A percentile compares a stretch with the other conserved stretches of the same genome.
phyloP scores from a whole-genome alignment of 2,329 filamentous ascomycete genomes.

The Claviceps humidiphila region DNA sequence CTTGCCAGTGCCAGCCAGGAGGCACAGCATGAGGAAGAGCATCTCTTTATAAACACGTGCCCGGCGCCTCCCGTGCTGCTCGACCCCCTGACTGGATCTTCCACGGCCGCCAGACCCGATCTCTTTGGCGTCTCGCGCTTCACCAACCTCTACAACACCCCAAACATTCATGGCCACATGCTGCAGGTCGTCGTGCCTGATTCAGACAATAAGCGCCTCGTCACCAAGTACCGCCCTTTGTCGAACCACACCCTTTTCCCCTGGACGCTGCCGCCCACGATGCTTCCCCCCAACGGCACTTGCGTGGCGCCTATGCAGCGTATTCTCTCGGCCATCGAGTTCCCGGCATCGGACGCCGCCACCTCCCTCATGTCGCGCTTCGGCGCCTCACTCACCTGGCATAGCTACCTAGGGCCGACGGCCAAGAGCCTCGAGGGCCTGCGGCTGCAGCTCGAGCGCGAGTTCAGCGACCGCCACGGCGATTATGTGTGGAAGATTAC shows the following conservation, averaged over 20 bases:
- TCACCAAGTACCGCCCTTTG: constrained; percentile 32
- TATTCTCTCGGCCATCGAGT: constrained; percentile 55
- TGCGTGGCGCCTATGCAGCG: constrained; percentile 60
- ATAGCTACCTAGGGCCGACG: constrained; percentile 27
- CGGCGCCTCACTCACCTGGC: constrained; percentile 21
- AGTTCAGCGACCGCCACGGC: constrained; percentile 30
- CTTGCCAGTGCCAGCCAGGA: constrained; percentile 12
- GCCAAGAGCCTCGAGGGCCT: constrained; percentile 42
- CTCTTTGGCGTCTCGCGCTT: constrained; percentile 82
- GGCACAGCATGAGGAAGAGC: constrained; percentile 19
- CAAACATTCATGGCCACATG: constrained; percentile 42
- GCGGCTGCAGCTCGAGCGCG: constrained; percentile 54
- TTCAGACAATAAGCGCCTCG: constrained; percentile 24
- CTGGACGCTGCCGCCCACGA: constrained; percentile 70
- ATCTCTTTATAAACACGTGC: constrained; percentile 45
- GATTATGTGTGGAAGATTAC: constrained; percentile 55
- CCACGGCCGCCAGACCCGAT: constrained; percentile 65
- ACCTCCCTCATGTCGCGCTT: constrained; percentile 20
- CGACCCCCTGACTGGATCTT: constrained; percentile 60
- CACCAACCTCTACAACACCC: constrained; percentile 67
- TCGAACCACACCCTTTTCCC: constrained; percentile 81
- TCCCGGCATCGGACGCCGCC: constrained; percentile 33
- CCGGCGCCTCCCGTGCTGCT: constrained; percentile 42
- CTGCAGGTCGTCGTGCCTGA: constrained; percentile 29
- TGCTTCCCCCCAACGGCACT: constrained; percentile 66